Percentiles rank a stretch among this genome's conserved stretches.
Conservation (phyloP, 208 protist genomes). For the Leptomonas pyrrhocoris region DNA sequence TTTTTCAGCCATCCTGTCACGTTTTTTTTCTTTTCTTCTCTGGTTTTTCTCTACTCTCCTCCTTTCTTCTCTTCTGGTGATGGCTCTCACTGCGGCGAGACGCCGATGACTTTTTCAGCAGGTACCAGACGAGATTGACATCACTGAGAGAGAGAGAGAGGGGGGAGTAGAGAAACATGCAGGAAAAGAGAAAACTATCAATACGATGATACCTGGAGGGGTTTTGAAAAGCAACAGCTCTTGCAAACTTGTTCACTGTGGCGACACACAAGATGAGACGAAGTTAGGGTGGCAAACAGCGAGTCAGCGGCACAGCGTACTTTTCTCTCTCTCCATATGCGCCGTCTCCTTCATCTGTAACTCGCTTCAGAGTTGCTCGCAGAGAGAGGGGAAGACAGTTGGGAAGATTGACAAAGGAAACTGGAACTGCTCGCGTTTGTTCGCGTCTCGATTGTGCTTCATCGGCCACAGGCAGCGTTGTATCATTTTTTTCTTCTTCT, state of each 20-base stretch:
- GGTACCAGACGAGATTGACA: not conserved
- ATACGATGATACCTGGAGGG: conserved; percentile 6
- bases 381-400: not conserved
- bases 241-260: conserved; percentile 26
- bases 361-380: not conserved
- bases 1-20: conserved; percentile 16
- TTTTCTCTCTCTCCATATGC: not conserved
- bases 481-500: conserved; percentile 23
- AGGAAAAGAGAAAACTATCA: conserved; percentile 1
- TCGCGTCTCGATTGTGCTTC: conserved; percentile 4
- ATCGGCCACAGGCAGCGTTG: conserved; percentile 17
- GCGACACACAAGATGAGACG: conserved; percentile 9
- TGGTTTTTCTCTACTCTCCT: not conserved
- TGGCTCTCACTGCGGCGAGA: not conserved
- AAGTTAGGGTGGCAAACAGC: not conserved
- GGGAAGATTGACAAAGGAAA: conserved; percentile 4
- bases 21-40: conserved; percentile 1
- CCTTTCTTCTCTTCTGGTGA: not conserved
- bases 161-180: not conserved
- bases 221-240: conserved; percentile 18
- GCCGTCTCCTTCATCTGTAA: not conserved
- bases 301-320: not conserved
- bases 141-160: not conserved
- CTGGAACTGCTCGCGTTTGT: not conserved
- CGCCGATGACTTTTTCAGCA: not conserved